phyloP scores from a whole-genome alignment of 2,329 filamentous ascomycete species.

The Fusarium sp. region DNA sequence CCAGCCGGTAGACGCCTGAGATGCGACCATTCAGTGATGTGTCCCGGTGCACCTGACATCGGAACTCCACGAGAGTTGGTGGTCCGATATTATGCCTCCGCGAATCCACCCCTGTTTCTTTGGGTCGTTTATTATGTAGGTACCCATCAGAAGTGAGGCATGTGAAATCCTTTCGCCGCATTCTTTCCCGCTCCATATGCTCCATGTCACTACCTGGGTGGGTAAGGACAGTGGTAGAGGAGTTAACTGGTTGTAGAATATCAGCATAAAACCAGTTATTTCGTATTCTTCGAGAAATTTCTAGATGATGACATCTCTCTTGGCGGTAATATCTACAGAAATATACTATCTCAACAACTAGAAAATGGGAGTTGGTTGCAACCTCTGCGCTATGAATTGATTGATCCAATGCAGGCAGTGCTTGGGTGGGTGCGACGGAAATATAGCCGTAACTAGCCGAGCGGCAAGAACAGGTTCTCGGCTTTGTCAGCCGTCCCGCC shows the following conservation, averaged over 20 bases:
- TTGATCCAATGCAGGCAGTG: too few species aligned
- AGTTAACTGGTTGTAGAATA: background rate
- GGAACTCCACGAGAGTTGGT: background rate
- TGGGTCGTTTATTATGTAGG: too few species aligned
- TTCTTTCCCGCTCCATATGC: background rate
- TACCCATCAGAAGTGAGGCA: too few species aligned
- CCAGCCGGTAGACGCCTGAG: too few species aligned
- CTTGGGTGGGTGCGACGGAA: too few species aligned
- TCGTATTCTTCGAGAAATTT: background rate
- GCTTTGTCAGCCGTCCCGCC: background rate
- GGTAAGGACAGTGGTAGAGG: background rate
- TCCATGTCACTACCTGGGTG: too few species aligned
- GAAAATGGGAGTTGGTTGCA: background rate
- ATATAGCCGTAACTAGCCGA: background rate
- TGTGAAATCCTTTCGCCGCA: background rate
- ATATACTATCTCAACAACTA: background rate
- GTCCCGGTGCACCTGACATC: too few species aligned
- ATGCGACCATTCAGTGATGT: too few species aligned
- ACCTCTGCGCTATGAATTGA: background rate
- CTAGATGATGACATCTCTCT: background rate
- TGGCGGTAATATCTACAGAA: background rate
- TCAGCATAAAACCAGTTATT: background rate
- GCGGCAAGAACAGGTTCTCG: background rate
- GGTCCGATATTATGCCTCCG: background rate
- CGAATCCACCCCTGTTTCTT: too few species aligned